phyloP scores from a whole-genome alignment of 2,329 filamentous ascomycete genomes.

The Teratosphaeria viscida region DNA sequence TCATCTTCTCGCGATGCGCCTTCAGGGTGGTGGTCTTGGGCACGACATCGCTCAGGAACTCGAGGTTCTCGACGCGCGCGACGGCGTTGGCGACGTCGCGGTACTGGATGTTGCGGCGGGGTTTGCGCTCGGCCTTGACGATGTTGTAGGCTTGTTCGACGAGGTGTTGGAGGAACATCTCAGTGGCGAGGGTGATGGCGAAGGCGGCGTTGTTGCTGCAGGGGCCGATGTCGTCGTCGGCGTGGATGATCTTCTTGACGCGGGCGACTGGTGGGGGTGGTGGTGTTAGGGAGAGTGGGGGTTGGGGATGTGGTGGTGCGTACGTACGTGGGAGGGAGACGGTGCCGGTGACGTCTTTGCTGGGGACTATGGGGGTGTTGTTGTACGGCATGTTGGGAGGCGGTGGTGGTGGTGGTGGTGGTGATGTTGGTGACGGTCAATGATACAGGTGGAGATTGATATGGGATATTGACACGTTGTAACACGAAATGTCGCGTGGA shows the following conservation, averaged over 20 bases:
- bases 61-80: constrained; percentile 79
- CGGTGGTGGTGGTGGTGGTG: background rate
- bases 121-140: constrained; percentile 81
- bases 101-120: constrained; percentile 88
- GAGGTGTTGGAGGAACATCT: constrained; percentile 92
- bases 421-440: background rate
- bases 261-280: constrained; percentile 58
- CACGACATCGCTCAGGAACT: constrained; percentile 86
- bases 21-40: constrained; percentile 77
- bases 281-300: constrained; percentile 9
- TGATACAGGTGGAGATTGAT: background rate
- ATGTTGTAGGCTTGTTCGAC: constrained; percentile 76
- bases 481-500: background rate
- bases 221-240: constrained; percentile 73
- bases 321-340: constrained; percentile 72
- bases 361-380: constrained; percentile 67
- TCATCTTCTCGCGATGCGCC: constrained; percentile 55
- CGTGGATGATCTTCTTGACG: constrained; percentile 88
- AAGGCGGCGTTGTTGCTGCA: constrained; percentile 94
- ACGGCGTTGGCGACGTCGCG: constrained; percentile 84
- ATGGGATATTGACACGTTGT: constrained; percentile 2
- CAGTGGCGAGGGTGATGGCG: constrained; percentile 83
- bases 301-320: background rate
- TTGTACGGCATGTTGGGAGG: constrained; percentile 70
- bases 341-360: constrained; percentile 74